Conservation (phyloP, 495 filamentous ascomycete species). For the Terfezia claveryi region DNA sequence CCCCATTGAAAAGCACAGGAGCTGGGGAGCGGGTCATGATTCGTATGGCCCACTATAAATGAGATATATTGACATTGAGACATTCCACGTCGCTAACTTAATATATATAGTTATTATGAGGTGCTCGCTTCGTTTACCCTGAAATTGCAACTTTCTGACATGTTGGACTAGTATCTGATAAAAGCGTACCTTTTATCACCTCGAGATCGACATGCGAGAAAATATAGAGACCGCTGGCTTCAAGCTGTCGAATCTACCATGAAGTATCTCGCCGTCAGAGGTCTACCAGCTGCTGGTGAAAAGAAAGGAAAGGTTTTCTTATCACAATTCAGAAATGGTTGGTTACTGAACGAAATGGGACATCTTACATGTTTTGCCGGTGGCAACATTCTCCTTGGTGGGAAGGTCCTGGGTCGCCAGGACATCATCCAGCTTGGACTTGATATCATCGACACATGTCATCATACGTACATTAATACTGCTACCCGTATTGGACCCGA, state of each 20-base stretch:
- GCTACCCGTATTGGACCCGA: conserved; percentile 20
- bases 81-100: too few species aligned
- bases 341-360: conserved; percentile 20
- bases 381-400: conserved; percentile 21
- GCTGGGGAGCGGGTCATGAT: conserved; percentile 18
- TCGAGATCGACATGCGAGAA: conserved; percentile 11
- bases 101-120: conserved; percentile 14
- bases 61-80: background rate
- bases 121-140: conserved; percentile 3
- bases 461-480: conserved; percentile 16
- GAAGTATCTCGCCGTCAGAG: conserved; percentile 15
- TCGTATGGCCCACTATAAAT: conserved; percentile 12
- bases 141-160: background rate
- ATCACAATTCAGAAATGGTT: conserved; percentile 15
- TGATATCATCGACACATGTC: conserved; percentile 19
- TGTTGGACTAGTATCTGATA: conserved; percentile 22
- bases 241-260: conserved; percentile 20
- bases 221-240: conserved; percentile 22
- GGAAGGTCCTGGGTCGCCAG: conserved; percentile 13
- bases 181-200: conserved; percentile 20
- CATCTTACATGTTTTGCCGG: conserved; percentile 23
- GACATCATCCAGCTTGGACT: conserved; percentile 18
- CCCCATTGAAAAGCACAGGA: conserved; percentile 12
- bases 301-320: conserved; percentile 14
- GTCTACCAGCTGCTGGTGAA: conserved; percentile 7